phyloP scores from a whole-genome alignment of 129 eudicot species.

The Helianthus annuus region DNA sequence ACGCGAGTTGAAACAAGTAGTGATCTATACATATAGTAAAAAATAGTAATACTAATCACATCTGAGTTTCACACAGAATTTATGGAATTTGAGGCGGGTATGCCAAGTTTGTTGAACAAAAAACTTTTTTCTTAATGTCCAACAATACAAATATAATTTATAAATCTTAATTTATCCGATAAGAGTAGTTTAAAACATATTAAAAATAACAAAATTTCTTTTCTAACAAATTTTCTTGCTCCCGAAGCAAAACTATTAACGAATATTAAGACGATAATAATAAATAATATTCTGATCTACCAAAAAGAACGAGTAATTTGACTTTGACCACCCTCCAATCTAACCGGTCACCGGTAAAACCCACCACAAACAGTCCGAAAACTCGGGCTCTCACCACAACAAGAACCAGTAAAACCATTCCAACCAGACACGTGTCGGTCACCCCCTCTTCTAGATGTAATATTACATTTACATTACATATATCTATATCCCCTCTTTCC shows the following conservation, averaged over 20 bases:
- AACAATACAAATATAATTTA: no score
- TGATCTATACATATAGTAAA: no score
- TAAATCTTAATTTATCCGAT: no score
- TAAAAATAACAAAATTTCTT: not conserved
- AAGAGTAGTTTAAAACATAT: no score
- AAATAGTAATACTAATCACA: no score
- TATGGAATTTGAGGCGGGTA: no score
- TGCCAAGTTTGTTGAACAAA: no score
- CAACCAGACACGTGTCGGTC: constrained; percentile 40
- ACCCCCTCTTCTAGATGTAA: constrained; percentile 19
- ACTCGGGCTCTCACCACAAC: not conserved
- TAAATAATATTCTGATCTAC: not conserved
- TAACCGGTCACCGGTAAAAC: constrained; percentile 41
- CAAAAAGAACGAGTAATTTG: constrained; percentile 7
- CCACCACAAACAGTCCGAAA: constrained; percentile 32
- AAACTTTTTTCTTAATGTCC: no score
- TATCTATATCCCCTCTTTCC: constrained; percentile 19
- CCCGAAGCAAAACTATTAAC: constrained; percentile 15
- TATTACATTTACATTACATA: constrained; percentile 17
- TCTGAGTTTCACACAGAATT: no score
- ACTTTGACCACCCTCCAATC: constrained; percentile 30
- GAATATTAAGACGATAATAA: not conserved
- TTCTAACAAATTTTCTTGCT: constrained; percentile 25
- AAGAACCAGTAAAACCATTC: constrained; percentile 21
- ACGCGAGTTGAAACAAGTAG: no score